Evolutionary conservation across 108 stramenopile species (phyloP).

Genomic region (Schizochytrium sp.): DNA sequence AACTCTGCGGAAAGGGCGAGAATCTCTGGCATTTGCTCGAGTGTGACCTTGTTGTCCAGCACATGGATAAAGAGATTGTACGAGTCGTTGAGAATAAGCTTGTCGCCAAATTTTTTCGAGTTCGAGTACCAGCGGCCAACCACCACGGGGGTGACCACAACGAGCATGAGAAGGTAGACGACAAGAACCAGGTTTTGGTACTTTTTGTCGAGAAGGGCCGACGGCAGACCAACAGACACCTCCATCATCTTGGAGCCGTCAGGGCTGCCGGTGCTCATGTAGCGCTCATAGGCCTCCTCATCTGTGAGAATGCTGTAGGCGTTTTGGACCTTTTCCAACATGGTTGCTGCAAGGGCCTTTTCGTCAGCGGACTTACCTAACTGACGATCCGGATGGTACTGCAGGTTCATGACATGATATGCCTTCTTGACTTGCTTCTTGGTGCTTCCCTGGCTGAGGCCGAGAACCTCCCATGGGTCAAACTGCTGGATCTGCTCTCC

Average conservation of each 20-base stretch:
- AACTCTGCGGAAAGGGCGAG: conserved; percentile 20
- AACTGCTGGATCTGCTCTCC: conserved; percentile 17
- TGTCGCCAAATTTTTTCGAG: conserved; percentile 29
- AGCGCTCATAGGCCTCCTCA: conserved; percentile 15
- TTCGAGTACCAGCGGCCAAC: conserved; percentile 33
- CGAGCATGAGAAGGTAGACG: conserved; percentile 19
- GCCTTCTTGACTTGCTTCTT: conserved; percentile 22
- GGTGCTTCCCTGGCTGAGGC: background rate
- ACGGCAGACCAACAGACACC: conserved; percentile 28
- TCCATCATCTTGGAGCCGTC: conserved; percentile 25
- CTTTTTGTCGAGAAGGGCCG: conserved; percentile 5
- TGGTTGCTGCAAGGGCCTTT: background rate
- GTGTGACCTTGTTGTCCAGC: background rate
- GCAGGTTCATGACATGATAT: conserved; percentile 2
- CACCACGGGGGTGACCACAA: conserved; percentile 22
- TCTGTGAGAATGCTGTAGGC: conserved; percentile 27
- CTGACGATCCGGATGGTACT: conserved; percentile 24
- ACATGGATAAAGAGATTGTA: conserved; percentile 21
- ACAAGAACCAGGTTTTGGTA: conserved; percentile 24
- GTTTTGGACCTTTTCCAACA: conserved; percentile 25
- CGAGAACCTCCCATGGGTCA: conserved; percentile 28
- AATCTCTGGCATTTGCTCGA: conserved; percentile 2
- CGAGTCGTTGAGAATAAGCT: conserved; percentile 22
- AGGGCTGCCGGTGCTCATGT: conserved; percentile 23
- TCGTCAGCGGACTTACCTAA: conserved; percentile 22